Evolutionary conservation across 257 asterid species (phyloP).

Genomic region (Solanum dulcamara): DNA sequence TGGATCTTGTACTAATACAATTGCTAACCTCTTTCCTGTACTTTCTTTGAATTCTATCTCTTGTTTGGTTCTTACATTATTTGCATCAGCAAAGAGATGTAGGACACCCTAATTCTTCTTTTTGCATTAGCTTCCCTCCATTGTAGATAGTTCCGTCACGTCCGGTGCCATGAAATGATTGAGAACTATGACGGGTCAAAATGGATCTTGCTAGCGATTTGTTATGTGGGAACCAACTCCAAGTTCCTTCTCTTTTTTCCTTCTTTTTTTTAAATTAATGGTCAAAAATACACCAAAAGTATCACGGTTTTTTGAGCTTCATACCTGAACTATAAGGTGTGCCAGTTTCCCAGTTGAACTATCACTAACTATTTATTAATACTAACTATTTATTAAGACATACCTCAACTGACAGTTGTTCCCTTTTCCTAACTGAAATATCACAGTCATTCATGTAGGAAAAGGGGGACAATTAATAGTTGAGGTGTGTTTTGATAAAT

Average conservation of each 20-base stretch:
- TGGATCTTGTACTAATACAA: not conserved
- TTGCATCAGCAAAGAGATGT: not conserved
- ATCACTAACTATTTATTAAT: too few species aligned
- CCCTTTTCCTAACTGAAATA: too few species aligned
- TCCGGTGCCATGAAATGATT: not conserved
- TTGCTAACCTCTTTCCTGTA: not conserved
- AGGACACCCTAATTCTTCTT: not conserved
- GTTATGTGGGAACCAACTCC: not conserved
- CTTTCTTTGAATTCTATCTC: not conserved
- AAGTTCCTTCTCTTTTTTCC: not conserved
- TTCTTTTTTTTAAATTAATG: not conserved
- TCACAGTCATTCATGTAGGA: too few species aligned
- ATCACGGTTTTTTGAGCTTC: too few species aligned
- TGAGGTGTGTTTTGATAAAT: too few species aligned
- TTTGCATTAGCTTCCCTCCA: not conserved
- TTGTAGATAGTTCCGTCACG: not conserved
- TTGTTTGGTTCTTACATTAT: not conserved
- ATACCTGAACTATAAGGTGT: too few species aligned
- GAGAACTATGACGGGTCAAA: not conserved
- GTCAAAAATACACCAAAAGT: too few species aligned
- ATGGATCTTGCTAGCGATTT: not conserved
- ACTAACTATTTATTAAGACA: too few species aligned
- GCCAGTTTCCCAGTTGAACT: too few species aligned
- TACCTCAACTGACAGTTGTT: too few species aligned
- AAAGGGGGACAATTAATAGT: too few species aligned